Conservation (phyloP, 2,329 filamentous ascomycete genomes). For the Biscogniauxia mediterranea region DNA sequence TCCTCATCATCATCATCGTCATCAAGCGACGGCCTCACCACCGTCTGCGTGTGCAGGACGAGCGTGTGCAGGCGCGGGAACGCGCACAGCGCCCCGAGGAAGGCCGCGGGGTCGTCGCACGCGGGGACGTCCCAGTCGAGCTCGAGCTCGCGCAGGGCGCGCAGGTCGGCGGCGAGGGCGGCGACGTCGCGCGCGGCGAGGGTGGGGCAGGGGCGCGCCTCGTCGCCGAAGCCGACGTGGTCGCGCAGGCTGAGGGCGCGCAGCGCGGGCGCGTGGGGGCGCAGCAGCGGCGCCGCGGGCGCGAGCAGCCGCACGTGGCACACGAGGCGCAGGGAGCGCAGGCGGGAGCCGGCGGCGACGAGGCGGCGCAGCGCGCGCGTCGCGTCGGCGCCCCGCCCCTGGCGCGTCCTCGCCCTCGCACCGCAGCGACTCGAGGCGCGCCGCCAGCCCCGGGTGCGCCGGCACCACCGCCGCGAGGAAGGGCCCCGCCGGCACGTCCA, state of each 20-base stretch:
- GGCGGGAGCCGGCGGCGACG: slow-evolving; percentile 37
- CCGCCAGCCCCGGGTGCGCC: slow-evolving; percentile 15
- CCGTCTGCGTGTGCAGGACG: slow-evolving; percentile 45
- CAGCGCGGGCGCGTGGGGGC: slow-evolving; percentile 35
- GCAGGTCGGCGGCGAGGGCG: slow-evolving; percentile 33
- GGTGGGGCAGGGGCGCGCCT: slow-evolving; percentile 42
- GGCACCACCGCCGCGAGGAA: slow-evolving; percentile 44
- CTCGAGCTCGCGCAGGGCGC: slow-evolving; percentile 40
- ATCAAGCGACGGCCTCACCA: slow-evolving; percentile 34
- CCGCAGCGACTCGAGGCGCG: slow-evolving; percentile 36
- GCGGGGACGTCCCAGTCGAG: slow-evolving; percentile 45
- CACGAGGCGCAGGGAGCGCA: slow-evolving; percentile 39
- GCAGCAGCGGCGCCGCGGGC: slow-evolving; percentile 38
- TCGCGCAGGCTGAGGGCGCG: slow-evolving; percentile 42
- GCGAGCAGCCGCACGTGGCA: slow-evolving; percentile 42
- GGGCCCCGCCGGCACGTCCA: slow-evolving; percentile 43
- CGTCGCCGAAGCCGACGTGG: slow-evolving; percentile 44
- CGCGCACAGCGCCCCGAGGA: slow-evolving; percentile 38
- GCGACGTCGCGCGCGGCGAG: slow-evolving; percentile 35
- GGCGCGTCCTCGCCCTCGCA: slow-evolving; percentile 45
- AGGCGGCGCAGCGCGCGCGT: slow-evolving; percentile 40
- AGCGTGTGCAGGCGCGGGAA: slow-evolving; percentile 42
- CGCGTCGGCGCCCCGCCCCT: slow-evolving; percentile 38
- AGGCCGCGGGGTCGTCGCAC: slow-evolving; percentile 35
- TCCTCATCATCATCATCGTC: slow-evolving; percentile 9